Evolutionary conservation across 2,329 filamentous ascomycete genomes (phyloP).

Genomic region (Cercospora citrullina): DNA sequence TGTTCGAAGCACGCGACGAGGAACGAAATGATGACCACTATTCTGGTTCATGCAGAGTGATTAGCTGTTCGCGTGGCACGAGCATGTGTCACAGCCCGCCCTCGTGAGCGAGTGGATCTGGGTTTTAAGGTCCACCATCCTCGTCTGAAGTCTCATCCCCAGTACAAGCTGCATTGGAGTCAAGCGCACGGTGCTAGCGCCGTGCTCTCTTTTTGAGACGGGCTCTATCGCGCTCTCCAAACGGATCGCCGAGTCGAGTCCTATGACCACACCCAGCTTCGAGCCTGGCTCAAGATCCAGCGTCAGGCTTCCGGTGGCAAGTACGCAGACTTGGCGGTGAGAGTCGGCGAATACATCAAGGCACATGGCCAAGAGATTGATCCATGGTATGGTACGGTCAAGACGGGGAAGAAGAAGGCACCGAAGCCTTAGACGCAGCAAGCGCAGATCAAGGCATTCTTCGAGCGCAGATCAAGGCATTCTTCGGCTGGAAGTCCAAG

Average conservation of each 20-base stretch:
- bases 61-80: too few species aligned
- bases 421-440: background rate
- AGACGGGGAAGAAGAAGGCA: too few species aligned
- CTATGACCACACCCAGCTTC: background rate
- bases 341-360: background rate
- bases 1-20: too few species aligned
- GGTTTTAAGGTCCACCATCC: constrained; percentile 96
- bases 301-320: background rate
- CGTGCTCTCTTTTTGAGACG: constrained; percentile 90
- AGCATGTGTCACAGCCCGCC: too few species aligned
- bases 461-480: constrained; percentile 37
- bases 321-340: background rate
- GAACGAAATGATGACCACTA: too few species aligned
- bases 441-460: constrained; percentile 37
- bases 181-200: constrained; percentile 94
- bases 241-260: constrained; percentile 76
- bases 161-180: constrained; percentile 93
- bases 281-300: constrained; percentile 5
- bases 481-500: constrained; percentile 65
- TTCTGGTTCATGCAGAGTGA: too few species aligned
- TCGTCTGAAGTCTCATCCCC: constrained; percentile 89
- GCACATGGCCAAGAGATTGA: background rate
- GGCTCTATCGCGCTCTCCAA: constrained; percentile 81
- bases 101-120: too few species aligned
- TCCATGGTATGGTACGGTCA: background rate